Percentiles rank a stretch among this genome's conserved stretches.
phyloP scores from a whole-genome alignment of 257 asterid species.

The Osmanthus fragrans region DNA sequence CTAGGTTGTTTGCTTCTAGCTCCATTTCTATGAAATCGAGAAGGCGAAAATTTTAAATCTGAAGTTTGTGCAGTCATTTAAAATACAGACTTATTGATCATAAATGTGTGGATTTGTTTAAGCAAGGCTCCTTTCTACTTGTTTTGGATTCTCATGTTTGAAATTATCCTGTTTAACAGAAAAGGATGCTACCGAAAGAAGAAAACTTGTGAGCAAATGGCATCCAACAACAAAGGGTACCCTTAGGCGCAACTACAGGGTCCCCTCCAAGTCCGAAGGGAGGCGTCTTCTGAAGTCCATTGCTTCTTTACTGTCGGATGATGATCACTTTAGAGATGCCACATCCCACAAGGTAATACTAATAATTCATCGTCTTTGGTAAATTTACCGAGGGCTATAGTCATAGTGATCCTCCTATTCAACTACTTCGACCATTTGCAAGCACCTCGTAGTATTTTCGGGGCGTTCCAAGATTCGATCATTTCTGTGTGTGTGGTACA shows the following conservation, averaged over 20 bases:
- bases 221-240: constrained; percentile 97
- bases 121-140: not conserved
- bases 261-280: constrained; percentile 84
- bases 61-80: not conserved
- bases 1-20: not conserved
- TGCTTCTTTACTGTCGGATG: constrained; percentile 87
- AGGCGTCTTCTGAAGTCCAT: constrained; percentile 71
- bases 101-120: not conserved
- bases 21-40: not conserved
- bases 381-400: too few relatives aligned
- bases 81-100: not conserved
- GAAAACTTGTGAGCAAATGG: constrained; percentile 94
- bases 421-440: too few relatives aligned
- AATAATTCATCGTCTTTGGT: not conserved
- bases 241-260: constrained; percentile 81
- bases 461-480: too few relatives aligned
- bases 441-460: too few relatives aligned
- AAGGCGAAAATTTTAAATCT: not conserved
- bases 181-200: constrained; percentile 74
- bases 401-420: too few relatives aligned
- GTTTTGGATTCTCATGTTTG: constrained; percentile 3
- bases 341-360: constrained; percentile 86
- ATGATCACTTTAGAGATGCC: constrained; percentile 92
- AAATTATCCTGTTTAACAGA: constrained; percentile 44
- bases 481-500: not conserved